Evolutionary conservation across 768 basidiomycete genomes (phyloP).

Genomic region (Lyophyllum semitale): DNA sequence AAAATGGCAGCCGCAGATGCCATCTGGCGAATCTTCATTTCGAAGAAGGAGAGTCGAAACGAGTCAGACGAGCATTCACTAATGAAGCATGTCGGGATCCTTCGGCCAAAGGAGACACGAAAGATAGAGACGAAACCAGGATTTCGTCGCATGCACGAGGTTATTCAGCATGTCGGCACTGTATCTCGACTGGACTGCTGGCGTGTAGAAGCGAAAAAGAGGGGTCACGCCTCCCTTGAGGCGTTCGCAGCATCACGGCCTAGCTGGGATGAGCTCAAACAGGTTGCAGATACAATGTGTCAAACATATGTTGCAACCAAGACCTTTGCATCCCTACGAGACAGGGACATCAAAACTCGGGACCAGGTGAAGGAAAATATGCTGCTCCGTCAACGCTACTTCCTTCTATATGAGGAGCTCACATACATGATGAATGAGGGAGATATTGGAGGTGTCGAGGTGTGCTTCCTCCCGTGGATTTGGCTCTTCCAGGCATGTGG

Average conservation of each 20-base stretch:
- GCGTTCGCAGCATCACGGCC: too few species aligned
- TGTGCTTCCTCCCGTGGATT: conserved; percentile 26
- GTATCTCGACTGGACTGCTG: conserved; percentile 27
- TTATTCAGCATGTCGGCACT: conserved; percentile 25
- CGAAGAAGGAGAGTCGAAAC: conserved; percentile 7
- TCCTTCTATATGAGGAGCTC: conserved; percentile 16
- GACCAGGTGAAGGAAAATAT: background rate
- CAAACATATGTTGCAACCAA: too few species aligned
- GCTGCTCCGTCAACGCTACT: background rate
- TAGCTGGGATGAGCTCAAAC: too few species aligned
- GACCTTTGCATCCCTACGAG: too few species aligned
- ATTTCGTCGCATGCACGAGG: too few species aligned
- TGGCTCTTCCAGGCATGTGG: conserved; percentile 26
- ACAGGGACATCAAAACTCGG: background rate
- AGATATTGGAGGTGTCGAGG: conserved; percentile 34
- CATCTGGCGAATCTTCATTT: conserved; percentile 22
- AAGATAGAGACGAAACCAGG: conserved; percentile 28
- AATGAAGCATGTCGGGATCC: conserved; percentile 17
- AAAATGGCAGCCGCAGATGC: conserved; percentile 29
- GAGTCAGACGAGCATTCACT: conserved; percentile 18
- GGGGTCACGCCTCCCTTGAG: too few species aligned
- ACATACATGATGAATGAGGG: conserved; percentile 26
- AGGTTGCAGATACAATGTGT: too few species aligned
- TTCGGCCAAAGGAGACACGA: conserved; percentile 25
- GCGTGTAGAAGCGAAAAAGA: conserved; percentile 20